Conservation (phyloP, 2,329 filamentous ascomycete genomes). For the Xylariales sp. region DNA sequence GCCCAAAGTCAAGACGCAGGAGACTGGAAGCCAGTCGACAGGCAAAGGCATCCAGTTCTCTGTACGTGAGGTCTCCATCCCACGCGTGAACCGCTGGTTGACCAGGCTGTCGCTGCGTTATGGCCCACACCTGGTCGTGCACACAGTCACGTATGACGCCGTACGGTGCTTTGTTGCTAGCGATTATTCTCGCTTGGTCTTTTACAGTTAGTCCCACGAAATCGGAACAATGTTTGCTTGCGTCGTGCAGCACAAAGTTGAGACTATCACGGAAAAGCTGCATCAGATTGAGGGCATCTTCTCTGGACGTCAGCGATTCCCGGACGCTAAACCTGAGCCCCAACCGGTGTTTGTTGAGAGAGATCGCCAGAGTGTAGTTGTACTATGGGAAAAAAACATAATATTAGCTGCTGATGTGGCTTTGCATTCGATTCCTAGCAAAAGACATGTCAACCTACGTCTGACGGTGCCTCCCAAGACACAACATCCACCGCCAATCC, state of each 20-base stretch:
- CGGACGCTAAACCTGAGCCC: background rate
- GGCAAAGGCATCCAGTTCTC: conserved; percentile 13
- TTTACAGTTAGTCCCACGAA: background rate
- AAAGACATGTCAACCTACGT: conserved; percentile 1
- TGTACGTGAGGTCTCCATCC: conserved; percentile 6
- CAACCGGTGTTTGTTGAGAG: background rate
- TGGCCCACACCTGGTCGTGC: background rate
- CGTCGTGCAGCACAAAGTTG: background rate
- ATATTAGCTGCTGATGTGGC: too few relatives aligned
- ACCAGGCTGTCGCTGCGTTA: background rate
- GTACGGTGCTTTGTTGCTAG: background rate
- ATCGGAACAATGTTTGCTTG: background rate
- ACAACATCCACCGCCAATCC: conserved; percentile 4
- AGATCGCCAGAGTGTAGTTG: background rate
- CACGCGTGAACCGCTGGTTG: background rate
- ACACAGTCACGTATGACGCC: background rate
- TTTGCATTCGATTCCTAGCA: background rate
- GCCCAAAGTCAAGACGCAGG: conserved; percentile 24
- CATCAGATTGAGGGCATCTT: background rate
- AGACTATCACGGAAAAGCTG: conserved; percentile 2
- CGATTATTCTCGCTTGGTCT: background rate
- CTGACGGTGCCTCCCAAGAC: conserved; percentile 5
- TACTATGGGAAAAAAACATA: too few relatives aligned
- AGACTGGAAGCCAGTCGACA: conserved; percentile 23
- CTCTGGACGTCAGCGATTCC: conserved; percentile 1